Evolutionary conservation across 306 rosid genomes (phyloP).

Genomic region (Begonia masoniana): DNA sequence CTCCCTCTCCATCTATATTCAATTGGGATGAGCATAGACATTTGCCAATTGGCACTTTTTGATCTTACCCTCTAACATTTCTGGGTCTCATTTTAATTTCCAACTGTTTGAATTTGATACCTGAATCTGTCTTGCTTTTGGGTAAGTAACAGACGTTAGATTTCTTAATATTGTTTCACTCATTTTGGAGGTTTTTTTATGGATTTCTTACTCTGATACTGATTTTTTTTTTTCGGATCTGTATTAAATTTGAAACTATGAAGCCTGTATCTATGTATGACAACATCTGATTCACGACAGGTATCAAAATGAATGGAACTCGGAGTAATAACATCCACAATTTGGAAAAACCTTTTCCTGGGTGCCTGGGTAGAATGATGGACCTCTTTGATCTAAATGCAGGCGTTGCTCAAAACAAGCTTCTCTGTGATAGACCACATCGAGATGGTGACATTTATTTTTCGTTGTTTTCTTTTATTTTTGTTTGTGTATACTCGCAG

Average conservation of each 20-base stretch:
- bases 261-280: too few relatives aligned
- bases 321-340: constrained; percentile 36
- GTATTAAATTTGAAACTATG: too few relatives aligned
- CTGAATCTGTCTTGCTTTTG: not conserved
- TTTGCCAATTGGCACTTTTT: not conserved
- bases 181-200: too few relatives aligned
- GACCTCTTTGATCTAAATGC: constrained; percentile 69
- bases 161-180: constrained; percentile 1
- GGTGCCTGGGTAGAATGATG: constrained; percentile 94
- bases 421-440: constrained; percentile 69
- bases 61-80: not conserved
- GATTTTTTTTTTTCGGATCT: too few relatives aligned
- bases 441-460: constrained; percentile 42
- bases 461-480: constrained; percentile 1
- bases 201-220: too few relatives aligned
- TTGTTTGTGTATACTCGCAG: too few relatives aligned
- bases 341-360: constrained; percentile 65
- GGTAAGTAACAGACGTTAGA: constrained; percentile 11
- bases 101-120: not conserved
- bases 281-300: constrained; percentile 1
- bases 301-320: constrained; percentile 44
- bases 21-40: not conserved
- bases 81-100: not conserved
- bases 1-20: not conserved
- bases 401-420: constrained; percentile 58